phyloP scores from a whole-genome alignment of 2,329 filamentous ascomycete species.

The Sporothrix brunneoviolacea region DNA sequence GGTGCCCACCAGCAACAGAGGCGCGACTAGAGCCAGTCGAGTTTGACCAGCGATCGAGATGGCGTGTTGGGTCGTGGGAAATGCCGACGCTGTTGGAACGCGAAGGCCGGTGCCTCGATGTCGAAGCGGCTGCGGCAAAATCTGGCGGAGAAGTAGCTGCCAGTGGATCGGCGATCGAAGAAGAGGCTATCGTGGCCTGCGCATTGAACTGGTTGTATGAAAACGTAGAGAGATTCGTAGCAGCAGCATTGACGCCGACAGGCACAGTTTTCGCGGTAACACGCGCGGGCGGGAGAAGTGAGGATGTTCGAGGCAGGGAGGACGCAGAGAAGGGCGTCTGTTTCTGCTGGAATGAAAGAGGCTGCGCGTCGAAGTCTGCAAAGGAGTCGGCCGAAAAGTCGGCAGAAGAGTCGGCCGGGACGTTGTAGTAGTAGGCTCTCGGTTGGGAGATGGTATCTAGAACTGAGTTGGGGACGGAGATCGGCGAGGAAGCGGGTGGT shows the following conservation, averaged over 20 bases:
- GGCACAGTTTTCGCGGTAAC: constrained; percentile 20
- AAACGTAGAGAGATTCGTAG: background rate
- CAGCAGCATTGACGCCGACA: too few species aligned
- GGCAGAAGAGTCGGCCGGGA: constrained; percentile 1
- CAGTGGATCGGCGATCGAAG: constrained; percentile 10
- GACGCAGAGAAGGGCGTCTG: constrained; percentile 25
- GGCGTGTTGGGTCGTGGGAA: constrained; percentile 38
- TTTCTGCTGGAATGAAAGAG: background rate
- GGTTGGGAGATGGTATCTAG: constrained; percentile 6
- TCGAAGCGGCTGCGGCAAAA: constrained; percentile 6
- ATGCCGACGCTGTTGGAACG: constrained; percentile 31
- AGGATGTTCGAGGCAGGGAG: constrained; percentile 36
- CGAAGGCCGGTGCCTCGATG: constrained; percentile 25
- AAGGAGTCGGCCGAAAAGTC: background rate
- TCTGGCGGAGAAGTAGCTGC: background rate
- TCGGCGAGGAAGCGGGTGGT: constrained; percentile 15
- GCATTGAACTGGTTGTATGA: constrained; percentile 22
- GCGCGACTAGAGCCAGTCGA: constrained; percentile 45
- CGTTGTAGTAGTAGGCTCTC: constrained; percentile 3
- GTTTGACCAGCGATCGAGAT: constrained; percentile 47
- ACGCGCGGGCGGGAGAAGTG: constrained; percentile 33
- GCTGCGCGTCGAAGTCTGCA: background rate
- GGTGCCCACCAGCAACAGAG: constrained; percentile 25
- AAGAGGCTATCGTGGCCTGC: constrained; percentile 15
- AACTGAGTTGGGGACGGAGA: constrained; percentile 14